Conservation (phyloP, 2,329 filamentous ascomycete species). For the Neurospora crassa region DNA sequence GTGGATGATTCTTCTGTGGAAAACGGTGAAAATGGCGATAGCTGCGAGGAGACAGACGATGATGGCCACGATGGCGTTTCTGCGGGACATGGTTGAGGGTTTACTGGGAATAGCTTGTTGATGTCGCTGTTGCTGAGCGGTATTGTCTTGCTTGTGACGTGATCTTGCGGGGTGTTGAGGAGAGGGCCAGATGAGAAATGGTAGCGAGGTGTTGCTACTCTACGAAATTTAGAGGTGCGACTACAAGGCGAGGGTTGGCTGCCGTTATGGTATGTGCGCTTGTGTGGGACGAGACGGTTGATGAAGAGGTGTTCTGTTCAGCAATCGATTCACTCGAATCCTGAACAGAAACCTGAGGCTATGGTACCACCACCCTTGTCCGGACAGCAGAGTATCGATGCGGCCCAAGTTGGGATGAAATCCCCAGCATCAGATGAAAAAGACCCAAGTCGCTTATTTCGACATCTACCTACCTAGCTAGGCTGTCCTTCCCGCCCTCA, state of each 20-base stretch:
- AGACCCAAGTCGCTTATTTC: not conserved
- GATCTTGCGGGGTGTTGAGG: not conserved
- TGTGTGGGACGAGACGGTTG: not conserved
- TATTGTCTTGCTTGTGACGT: not conserved
- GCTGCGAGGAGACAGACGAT: not conserved
- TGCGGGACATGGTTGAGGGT: not conserved
- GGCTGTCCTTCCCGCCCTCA: constrained; percentile 23
- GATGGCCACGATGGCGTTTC: not conserved
- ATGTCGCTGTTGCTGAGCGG: not conserved
- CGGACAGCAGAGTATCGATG: not conserved
- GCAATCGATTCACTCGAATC: not conserved
- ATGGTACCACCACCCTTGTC: not conserved
- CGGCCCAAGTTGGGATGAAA: not conserved
- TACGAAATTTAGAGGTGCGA: not conserved
- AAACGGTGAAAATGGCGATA: not conserved
- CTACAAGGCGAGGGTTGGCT: not conserved
- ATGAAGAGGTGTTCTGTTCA: not conserved
- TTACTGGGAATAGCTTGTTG: not conserved
- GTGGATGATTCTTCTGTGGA: not conserved
- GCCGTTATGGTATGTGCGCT: not conserved
- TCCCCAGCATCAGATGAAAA: not conserved
- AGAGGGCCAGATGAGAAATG: not conserved
- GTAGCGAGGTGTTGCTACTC: not conserved
- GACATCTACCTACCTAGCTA: constrained; percentile 12
- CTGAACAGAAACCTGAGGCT: not conserved